A percentile compares a stretch with the other conserved stretches of the same genome.
Conservation (phyloP, 495 filamentous ascomycete species). For the Aspergillus sclerotioniger region DNA sequence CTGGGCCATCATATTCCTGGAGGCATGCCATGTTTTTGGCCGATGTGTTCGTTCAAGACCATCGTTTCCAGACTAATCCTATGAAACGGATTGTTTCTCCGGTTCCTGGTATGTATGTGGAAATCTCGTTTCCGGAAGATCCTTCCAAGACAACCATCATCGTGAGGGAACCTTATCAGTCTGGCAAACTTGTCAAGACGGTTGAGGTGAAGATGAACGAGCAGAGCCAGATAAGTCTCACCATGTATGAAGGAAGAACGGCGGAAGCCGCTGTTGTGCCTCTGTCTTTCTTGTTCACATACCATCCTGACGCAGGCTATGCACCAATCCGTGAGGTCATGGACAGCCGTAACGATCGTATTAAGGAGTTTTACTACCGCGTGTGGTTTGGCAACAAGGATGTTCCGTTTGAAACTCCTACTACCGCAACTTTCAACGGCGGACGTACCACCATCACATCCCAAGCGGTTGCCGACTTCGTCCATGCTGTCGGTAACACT, state of each 20-base stretch:
- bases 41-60: conserved; percentile 89
- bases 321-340: conserved; percentile 95
- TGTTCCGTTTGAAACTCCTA: conserved; percentile 77
- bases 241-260: conserved; percentile 86
- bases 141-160: conserved; percentile 75
- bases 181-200: conserved; percentile 72
- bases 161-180: conserved; percentile 65
- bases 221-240: conserved; percentile 76
- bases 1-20: conserved; percentile 85
- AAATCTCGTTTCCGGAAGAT: conserved; percentile 76
- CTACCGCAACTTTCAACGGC: conserved; percentile 84
- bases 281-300: conserved; percentile 80
- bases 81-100: conserved; percentile 88
- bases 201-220: conserved; percentile 76
- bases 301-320: conserved; percentile 90
- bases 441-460: conserved; percentile 81
- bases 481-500: conserved; percentile 96
- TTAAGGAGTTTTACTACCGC: conserved; percentile 97
- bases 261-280: conserved; percentile 74
- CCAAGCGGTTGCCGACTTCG: conserved; percentile 94
- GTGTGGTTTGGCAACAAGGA: conserved; percentile 88
- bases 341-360: conserved; percentile 88
- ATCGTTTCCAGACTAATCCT: conserved; percentile 95
- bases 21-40: conserved; percentile 96
- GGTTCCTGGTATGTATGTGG: conserved; percentile 79